Evolutionary conservation across 768 basidiomycete genomes (phyloP), one percentile per base, ranked within the genome.

Genomic region (Antrodiella citrinella): DNA sequence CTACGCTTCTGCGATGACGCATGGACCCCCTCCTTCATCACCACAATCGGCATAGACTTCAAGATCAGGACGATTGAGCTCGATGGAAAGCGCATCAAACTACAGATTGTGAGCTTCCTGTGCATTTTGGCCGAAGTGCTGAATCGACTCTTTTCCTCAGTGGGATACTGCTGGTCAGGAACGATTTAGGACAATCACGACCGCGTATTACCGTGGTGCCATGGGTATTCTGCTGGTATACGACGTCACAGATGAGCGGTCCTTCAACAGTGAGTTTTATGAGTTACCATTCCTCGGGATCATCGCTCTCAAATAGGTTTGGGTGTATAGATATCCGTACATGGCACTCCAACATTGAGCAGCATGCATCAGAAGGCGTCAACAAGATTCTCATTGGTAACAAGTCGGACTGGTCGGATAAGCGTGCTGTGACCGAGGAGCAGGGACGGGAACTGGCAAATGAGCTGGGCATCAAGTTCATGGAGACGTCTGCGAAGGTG

Each of bases 161-260:
- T 98, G 95, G 95, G 95, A 98, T 66, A 99, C 95, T 52, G 94
- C 95, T 50, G 96, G 96, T 25, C 95, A 98, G 73, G 96, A 99
- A 72, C 86, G 94, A 22, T 97, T 97, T 75, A 78, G 95, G 63
- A 97, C 96, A 18, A 98, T 99, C 67, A 98, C 96, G 42, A 94
- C 94, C 19, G 92, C 96, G 10, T 99, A 99, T 70, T 99, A 99
- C 76, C 90, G 96, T 55, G 95, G 95, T 30, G 96, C 96, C 19
- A 95, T 96, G 84, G 96, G 96, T 48, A 99, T 98, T 62, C 76
- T 99, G 49, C 79, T 99, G 51, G 94, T 99, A n/a, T 99, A 97
- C 69, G 92, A 94, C 63, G 94, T 98, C 26, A 94, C 93, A 26
- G 92, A 95, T 66, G 88, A 93, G 65, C 77, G 84, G 51, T 93